Evolutionary conservation across 2,329 filamentous ascomycete genomes (phyloP), one percentile per base, ranked within the genome.

Genomic region (Samsoniella hepiali): DNA sequence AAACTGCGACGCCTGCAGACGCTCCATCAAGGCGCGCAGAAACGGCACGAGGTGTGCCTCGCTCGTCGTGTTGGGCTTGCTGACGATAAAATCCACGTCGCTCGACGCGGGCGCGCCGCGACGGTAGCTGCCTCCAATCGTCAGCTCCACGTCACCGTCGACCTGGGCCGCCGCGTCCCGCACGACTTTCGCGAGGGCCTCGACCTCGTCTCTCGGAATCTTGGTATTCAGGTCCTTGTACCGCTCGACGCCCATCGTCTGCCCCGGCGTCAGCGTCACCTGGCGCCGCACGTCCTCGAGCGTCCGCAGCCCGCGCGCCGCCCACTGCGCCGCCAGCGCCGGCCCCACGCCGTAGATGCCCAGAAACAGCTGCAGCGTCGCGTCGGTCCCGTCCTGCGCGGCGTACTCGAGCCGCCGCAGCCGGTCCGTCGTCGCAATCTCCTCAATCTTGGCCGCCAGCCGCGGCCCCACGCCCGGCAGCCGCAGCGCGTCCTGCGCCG

Each of bases 61-160:
- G 1, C 79, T 77, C 0, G 67, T 70, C 0, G 88, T 88, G 0
- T 81, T 80, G 0, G 82, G 78, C 70, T 89, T 89, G 1, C 91
- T 96, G 66, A 97, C 83, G 65, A 98, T 85, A 47, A 94, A 81
- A 73, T 97, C 94, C 63, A 97, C 89, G 72, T 97, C 94, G 3
- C 91, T 87, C 7, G 88, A 95, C 58, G 83, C 84, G 36, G 82
- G 75, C 4, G 91, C 85, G 22, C 94, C 93, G 36, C 94, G 86
- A 31, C 94, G 86, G 72, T 96, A 97, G 64, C 91, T 96, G 1
- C 94, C 94, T 53, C 89, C 88, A 55, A 96, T 83, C 55, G 92
- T 90, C 63, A 91, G 77, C 72, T 92, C 81, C 63, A 93, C 85
- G 0, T 74, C 72, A 0, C 79, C 72, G 70, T 96, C 91, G 31